Evolutionary conservation across 495 filamentous ascomycete genomes (phyloP), one percentile per base, ranked within the genome.

Genomic region (Platismatia glauca): DNA sequence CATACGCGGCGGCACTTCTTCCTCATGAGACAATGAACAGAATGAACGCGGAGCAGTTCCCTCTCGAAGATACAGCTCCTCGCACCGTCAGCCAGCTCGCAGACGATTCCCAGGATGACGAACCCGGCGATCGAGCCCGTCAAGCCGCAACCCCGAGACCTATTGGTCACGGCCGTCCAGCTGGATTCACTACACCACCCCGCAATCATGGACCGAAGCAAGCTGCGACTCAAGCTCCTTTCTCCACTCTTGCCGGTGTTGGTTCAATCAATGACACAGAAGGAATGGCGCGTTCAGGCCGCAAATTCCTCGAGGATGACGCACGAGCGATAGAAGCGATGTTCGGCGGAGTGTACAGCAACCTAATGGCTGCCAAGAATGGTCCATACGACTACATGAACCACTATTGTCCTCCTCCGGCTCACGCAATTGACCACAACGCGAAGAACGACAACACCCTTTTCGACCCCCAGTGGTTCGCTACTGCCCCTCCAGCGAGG

Each of bases 81-180:
- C 50, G 29, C 6, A 33, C 50, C 0, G 29, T 53, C 16, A 16
- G 29, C 3, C 15, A 53, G 11, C 50, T 53, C 29, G 50, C 50
- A 53, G 50, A 33, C 50, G 29, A 53, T 11, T 53, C 50, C 50
- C 29, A 53, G 29, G 50, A 53, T 33, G 50, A 53, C 15, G 50
- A 53, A 24, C 57, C 57, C 6, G n/a, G 2, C 22, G 57, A 58
- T 58, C 9, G 15, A 58, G 18, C 38, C 22, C 57, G 57, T 39
- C 57, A 58, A 33, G 50, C 27, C 16, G 18, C 13, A 13, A 44
- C 35, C 13, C 59, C 59, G 22, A 55, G 53, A 15, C 59, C 59
- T 4, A 61, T 61, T 22, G 48, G 59, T 13, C 37, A 61, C n/a
- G 59, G 59, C n/a, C 59, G 59, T 43, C 59, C 50, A 31, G 15